phyloP scores from a whole-genome alignment of 2,329 filamentous ascomycete species.

The Phialophora verrucosa region DNA sequence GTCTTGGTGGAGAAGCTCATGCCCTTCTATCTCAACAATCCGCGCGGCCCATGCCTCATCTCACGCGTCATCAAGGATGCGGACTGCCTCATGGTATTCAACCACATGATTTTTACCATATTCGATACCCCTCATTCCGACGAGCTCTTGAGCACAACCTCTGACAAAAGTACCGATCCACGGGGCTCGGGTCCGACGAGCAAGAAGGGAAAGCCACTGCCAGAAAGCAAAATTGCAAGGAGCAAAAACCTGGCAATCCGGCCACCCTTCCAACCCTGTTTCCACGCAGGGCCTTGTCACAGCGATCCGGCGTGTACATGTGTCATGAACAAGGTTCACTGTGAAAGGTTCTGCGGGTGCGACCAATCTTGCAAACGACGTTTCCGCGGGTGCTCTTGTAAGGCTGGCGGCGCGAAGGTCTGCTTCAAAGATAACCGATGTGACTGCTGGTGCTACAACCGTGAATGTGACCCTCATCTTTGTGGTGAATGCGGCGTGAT shows the following conservation, averaged over 20 bases:
- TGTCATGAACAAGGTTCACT: conserved; percentile 37
- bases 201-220: conserved; percentile 23
- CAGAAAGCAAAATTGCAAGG: conserved; percentile 30
- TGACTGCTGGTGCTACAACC: conserved; percentile 72
- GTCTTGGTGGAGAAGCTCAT: conserved; percentile 27
- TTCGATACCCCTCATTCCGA: conserved; percentile 17
- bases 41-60: conserved; percentile 37
- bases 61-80: conserved; percentile 31
- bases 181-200: background rate
- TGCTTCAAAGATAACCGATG: conserved; percentile 53
- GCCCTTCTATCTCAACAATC: conserved; percentile 35
- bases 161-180: conserved; percentile 22
- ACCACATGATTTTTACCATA: conserved; percentile 31
- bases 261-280: conserved; percentile 38
- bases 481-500: conserved; percentile 73
- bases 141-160: background rate
- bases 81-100: conserved; percentile 34
- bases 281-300: conserved; percentile 38
- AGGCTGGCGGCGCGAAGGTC: conserved; percentile 27
- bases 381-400: conserved; percentile 40
- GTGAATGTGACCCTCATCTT: conserved; percentile 80
- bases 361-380: conserved; percentile 37
- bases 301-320: conserved; percentile 37
- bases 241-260: conserved; percentile 34
- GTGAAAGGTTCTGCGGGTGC: conserved; percentile 40